Evolutionary conservation across 352 stramenopile species (phyloP), one percentile per base, ranked within the genome.

Genomic region (Phytophthora sp.): DNA sequence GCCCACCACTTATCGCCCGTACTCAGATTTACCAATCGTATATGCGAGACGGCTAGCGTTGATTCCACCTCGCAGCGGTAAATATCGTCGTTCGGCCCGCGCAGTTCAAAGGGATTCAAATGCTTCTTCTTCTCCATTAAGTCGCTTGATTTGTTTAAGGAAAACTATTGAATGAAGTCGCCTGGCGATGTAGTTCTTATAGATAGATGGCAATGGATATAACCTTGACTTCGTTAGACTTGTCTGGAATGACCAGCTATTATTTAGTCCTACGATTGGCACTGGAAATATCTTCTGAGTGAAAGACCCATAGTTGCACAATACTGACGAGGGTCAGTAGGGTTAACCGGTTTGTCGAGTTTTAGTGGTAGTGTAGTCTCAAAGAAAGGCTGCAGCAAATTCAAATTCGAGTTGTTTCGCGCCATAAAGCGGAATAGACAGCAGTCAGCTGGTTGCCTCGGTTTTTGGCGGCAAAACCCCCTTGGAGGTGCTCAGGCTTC

Each of bases 1-100:
- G 36, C 29, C 21, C 21, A 49, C 55, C 63, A 66, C 29, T 59
- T 61, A 45, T 70, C 63, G 11, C 27, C 13, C n/a, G 55, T 71
- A 7, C 4, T 36, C 38, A 27, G 18, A 46, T 65, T 70, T 16
- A 33, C 23, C 29, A 70, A 23, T 1, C n/a, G 35, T 50, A 70
- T 70, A 4, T 38, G 29, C 0, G 54, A 59, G 1, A 39, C 39
- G 12, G n/a, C 2, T 15, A 5, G 9, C 1, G 46, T 57, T 35
- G 54, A 35, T 3, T 66, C 42, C 9, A 70, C 54, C 7, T 57
- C 26, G 12, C 45, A 70, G 18, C 20, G 8, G 15, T 44, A 70
- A 2, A 29, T 30, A 6, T 53, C 12, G 4, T 39, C 27, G 1
- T 57, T 52, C 24, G 23, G 49, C 2, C 60, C 60, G 16, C 15